Evolutionary conservation across 2,329 filamentous ascomycete species (phyloP), one percentile per base, ranked within the genome.

Genomic region (Trichoderma lentiforme): DNA sequence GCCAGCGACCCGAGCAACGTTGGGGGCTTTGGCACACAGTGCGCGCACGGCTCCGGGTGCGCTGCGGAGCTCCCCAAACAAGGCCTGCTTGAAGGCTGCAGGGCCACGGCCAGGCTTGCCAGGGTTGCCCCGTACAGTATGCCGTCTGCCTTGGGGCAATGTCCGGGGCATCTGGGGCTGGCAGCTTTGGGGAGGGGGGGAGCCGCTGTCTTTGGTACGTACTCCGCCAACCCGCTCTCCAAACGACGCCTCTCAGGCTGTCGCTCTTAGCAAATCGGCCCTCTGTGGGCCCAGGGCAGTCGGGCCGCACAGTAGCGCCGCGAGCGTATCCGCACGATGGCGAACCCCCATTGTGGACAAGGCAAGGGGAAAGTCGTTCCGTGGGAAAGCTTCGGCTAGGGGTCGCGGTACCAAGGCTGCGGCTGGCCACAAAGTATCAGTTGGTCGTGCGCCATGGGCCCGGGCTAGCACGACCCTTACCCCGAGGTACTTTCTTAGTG

Each of bases 231-330:
- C 32, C 32, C 32, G 65, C 53, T 47, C 32, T 36, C 53, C 32
- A 60, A 58, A 60, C 32, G 24, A 60, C 36, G 56, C 66, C 39
- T 39, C 66, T 43, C 24, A 57, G 51, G 64, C 56, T 43, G 34
- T 60, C 60, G 60, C 60, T 26, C 26, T 64, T n/a, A 51, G 61
- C 39, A 66, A 53, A 34, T 66, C 57, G 53, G 61, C 63, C 53
- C 51, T 60, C 58, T 43, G 63, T 68, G 63, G 71, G 47, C 70
- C 70, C 61, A 53, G 26, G 58, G 28, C 39, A 72, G 62, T 72
- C 73, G 72, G 73, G 72, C 73, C 73, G 73, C 70, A 74, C 72
- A 74, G 73, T 74, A 73, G 58, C 63, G 66, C 73, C 73, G 73
- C 43, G 34, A 30, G 43, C 56, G 15, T 34, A 64, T 71, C 65